phyloP scores from a whole-genome alignment of 2,329 filamentous ascomycete genomes.

The Ambrosiella xylebori region DNA sequence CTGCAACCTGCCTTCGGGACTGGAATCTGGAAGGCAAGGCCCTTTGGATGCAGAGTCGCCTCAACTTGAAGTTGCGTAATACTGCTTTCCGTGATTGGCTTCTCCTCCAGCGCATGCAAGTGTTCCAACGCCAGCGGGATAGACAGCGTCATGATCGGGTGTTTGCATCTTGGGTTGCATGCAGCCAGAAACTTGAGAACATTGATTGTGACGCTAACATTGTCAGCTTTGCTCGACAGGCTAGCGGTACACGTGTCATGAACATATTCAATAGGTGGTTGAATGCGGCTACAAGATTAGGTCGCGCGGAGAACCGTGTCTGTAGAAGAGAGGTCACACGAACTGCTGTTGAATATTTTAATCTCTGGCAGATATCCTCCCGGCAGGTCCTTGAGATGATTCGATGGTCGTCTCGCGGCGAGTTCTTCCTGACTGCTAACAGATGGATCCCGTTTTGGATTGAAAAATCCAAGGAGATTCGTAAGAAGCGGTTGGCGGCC shows the following conservation, averaged over 20 bases:
- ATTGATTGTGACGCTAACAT: constrained; percentile 1
- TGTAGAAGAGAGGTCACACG: constrained; percentile 4
- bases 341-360: neutral
- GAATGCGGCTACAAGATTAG: neutral
- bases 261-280: constrained; percentile 4
- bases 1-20: constrained; percentile 3
- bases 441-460: constrained; percentile 19
- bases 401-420: constrained; percentile 13
- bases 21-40: constrained; percentile 13
- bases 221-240: constrained; percentile 2
- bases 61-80: constrained; percentile 5
- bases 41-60: constrained; percentile 2
- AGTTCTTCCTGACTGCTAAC: constrained; percentile 17
- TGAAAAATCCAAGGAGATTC: constrained; percentile 14
- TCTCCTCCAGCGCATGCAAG: constrained; percentile 10
- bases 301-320: neutral
- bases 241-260: neutral
- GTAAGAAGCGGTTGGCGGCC: constrained; percentile 14
- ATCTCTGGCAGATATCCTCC: constrained; percentile 6
- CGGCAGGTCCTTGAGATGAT: constrained; percentile 10
- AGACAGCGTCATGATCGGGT: neutral
- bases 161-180: neutral
- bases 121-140: constrained; percentile 6
- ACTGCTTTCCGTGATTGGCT: constrained; percentile 12
- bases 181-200: neutral